phyloP scores from a whole-genome alignment of 495 filamentous ascomycete genomes.

The Xylaria sp. region DNA sequence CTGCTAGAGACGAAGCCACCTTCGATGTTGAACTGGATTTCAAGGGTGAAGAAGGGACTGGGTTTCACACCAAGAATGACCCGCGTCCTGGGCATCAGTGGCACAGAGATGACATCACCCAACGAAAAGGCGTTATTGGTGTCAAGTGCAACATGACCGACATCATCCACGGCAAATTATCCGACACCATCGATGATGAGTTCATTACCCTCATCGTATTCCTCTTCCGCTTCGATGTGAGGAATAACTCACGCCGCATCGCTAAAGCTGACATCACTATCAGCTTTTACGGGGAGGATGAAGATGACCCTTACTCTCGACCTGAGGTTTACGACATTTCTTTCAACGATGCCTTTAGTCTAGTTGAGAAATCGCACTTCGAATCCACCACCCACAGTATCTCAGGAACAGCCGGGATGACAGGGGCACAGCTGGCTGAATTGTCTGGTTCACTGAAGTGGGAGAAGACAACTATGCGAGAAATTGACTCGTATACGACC shows the following conservation, averaged over 20 bases:
- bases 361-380: background rate
- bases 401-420: background rate
- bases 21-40: slow-evolving; percentile 8
- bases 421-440: background rate
- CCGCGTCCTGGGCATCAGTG: slow-evolving; percentile 10
- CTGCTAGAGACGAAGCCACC: background rate
- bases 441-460: background rate
- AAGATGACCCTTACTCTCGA: slow-evolving; percentile 8
- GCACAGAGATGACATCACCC: slow-evolving; percentile 9
- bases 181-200: background rate
- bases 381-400: background rate
- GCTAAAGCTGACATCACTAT: background rate
- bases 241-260: slow-evolving; percentile 8
- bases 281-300: background rate
- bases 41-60: background rate
- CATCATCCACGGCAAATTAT: slow-evolving; percentile 1
- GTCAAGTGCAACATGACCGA: slow-evolving; percentile 9
- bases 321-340: slow-evolving; percentile 7
- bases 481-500: background rate
- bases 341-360: slow-evolving; percentile 4
- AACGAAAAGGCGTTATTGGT: background rate
- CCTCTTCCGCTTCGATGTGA: slow-evolving; percentile 5
- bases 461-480: background rate
- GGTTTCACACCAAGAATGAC: slow-evolving; percentile 8
- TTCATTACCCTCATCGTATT: background rate